A percentile compares a stretch with the other conserved stretches of the same genome.
Evolutionary conservation across 176 grass and related monocot genomes (phyloP).

Genomic region (Miscanthus lutarioriparius): DNA sequence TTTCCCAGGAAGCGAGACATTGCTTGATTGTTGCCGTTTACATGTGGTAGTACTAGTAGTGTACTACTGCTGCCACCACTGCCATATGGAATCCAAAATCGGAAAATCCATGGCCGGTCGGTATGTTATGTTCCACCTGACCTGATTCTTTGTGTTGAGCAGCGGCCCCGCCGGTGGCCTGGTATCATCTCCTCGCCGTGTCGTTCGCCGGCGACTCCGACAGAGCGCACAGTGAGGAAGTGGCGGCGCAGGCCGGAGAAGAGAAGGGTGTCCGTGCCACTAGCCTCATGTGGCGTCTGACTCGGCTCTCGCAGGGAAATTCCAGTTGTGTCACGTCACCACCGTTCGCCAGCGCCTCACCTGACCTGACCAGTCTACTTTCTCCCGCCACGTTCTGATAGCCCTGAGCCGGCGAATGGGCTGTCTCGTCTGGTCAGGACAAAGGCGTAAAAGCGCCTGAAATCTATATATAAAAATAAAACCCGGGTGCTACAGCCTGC

Average conservation of each 20-base stretch:
- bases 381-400: constrained; percentile 19
- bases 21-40: background rate
- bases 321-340: constrained; percentile 26
- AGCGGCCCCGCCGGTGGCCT: background rate
- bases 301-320: constrained; percentile 4
- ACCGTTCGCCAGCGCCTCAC: background rate
- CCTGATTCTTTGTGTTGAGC: background rate
- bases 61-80: no score
- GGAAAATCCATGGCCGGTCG: background rate
- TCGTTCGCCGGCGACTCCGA: background rate
- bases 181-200: background rate
- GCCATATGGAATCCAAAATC: background rate
- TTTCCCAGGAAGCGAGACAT: background rate
- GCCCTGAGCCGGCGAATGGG: constrained; percentile 12
- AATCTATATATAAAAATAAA: background rate
- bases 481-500: constrained; percentile 2
- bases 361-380: background rate
- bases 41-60: no score
- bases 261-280: no score
- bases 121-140: background rate
- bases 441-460: constrained; percentile 12
- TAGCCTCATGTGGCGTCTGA: background rate
- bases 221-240: no score
- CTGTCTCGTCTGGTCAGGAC: constrained; percentile 35
- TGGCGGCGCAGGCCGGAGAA: no score